These are phyloP conservation scores for Micromonas commoda DNA, from an alignment of 139 green algal genomes.

Conservation along the genomic window DNA sequence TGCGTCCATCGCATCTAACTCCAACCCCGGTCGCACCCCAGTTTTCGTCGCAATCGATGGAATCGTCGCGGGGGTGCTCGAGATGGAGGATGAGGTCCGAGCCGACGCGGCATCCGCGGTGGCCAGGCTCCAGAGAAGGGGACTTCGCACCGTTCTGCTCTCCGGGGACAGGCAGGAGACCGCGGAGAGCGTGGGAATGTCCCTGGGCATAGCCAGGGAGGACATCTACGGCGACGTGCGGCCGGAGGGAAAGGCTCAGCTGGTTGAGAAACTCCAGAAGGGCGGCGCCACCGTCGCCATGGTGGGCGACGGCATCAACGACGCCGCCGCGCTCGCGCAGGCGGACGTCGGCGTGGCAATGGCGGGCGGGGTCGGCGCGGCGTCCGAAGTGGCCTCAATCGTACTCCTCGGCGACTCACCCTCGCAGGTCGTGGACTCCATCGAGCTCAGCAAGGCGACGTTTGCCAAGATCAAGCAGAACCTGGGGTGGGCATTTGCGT, in stretches of 20 bases:
- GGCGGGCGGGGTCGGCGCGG: conserved; percentile 56
- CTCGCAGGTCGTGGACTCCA: conserved; percentile 13
- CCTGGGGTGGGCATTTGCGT: conserved; percentile 81
- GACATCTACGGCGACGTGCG: conserved; percentile 24
- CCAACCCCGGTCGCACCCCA: conserved; percentile 5
- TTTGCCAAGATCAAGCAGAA: conserved; percentile 91
- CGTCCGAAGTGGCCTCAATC: conserved; percentile 73
- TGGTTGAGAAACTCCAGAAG: conserved; percentile 17
- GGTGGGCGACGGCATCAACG: conserved; percentile 96
- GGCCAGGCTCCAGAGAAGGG: neutral
- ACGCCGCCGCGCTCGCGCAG: conserved; percentile 78
- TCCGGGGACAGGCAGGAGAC: conserved; percentile 66
- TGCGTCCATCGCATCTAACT: too few species aligned
- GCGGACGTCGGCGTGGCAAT: conserved; percentile 79
- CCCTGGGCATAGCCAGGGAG: conserved; percentile 7
- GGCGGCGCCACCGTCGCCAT: conserved; percentile 66
- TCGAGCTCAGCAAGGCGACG: conserved; percentile 43
- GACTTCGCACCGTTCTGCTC: conserved; percentile 58
- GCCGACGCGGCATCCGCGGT: neutral
- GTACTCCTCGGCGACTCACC: conserved; percentile 71
- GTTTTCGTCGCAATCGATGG: conserved; percentile 16
- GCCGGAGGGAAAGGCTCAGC: conserved; percentile 39
- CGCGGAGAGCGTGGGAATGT: conserved; percentile 35
- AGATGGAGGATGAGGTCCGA: conserved; percentile 18
- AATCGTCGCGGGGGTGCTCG: conserved; percentile 5